Base-by-base conservation (phyloP, 2,329 filamentous ascomycete species). In the Geosmithia putterillii region DNA sequence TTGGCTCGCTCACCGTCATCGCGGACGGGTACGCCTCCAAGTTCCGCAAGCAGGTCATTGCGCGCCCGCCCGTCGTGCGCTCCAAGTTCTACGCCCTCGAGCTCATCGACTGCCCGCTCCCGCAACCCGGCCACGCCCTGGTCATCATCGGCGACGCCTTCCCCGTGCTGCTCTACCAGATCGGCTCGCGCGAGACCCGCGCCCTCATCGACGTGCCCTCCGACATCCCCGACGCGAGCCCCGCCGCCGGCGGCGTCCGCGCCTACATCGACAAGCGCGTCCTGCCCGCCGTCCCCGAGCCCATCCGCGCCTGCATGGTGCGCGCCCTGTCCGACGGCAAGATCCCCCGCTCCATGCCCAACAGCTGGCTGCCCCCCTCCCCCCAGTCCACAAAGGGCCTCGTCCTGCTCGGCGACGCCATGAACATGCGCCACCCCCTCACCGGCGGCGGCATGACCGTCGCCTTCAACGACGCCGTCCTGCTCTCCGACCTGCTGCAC, bases 341-440 rank as follows among this genome's bases (percentile, higher is more conserved):
- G 51, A 76, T 95, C 47, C 81, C 87, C 15, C 64, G 64, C 49
- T 86, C 79, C 52, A 98, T 98, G 92, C 92, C 92, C 42, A 98
- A 96, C 65, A 90, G 83, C 47, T 98, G 85, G 72, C 76, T 98
- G 2, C 89, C 92, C 5, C 79, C 92, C 0, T 74, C 79, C 1
- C 65, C 64, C 38, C 84, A 83, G 47, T 55, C 54, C 3, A 47
- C 56, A 38, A 63, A 62, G 39, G 83, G 85, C 57, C 74, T 95
- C 47, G 72, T 95, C 41, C 69, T 98, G 32, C 73, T 96, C 8
- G 92, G 92, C 46, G 92, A 98, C 59, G 90, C 92, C 14, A 82
- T 94, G 73, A 98, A 98, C 69, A 98, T 98, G 92, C 85, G 92
- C n/a, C 92, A 98, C 64, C 92, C 92, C 2, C 73, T 98, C 12